Base-by-base conservation (phyloP, 2,329 filamentous ascomycete species). In the Fusarium beomiforme region DNA sequence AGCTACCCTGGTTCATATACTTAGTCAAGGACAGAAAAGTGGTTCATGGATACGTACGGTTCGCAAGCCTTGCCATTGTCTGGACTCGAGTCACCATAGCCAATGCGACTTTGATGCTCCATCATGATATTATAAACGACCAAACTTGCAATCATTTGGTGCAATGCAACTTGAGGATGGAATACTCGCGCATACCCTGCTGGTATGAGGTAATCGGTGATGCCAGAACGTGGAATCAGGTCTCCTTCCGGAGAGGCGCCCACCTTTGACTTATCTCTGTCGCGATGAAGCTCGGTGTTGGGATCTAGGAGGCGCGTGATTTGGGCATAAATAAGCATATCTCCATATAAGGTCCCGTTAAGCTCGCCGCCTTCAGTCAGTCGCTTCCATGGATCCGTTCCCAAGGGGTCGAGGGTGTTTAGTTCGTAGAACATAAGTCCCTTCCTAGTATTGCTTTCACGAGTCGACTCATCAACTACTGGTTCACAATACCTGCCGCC, bases 401-500 rank as follows among this genome's bases (percentile, higher is more conserved):
- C 62, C 3, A 37, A 13, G 14, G 62, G 62, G 5, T 65, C 62
- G 31, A 37, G 56, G 4, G 62, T 31, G 39, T 65, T 65, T 19
- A 65, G 62, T 16, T 65, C 62, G 33, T 65, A 65, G 13, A 62
- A 62, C 62, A 65, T 65, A 0, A 65, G 31, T 1, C 55, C 64
- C 8, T 55, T 6, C 21, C 58, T 58, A 11, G 51, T 58, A 5
- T 66, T 66, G 23, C 19, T 23, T 26, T 63, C 53, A 5, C 44
- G 42, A 0, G 63, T 58, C 5, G 58, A 62, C 41, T 66, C 63
- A 16, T 66, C 63, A n/a, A 66, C 58, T 5, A 58, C 58, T 21
- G 44, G 2, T 14, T 66, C 58, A 8, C 63, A 66, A 23, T 44
- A 63, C 10, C 59, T 41, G 17, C 63, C 59, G 16, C 39, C 4